Percentiles rank a stretch among this genome's conserved stretches.
Evolutionary conservation across 192 early-diverging fungal species (phyloP).

Genomic region (Lobosporangium transversale): DNA sequence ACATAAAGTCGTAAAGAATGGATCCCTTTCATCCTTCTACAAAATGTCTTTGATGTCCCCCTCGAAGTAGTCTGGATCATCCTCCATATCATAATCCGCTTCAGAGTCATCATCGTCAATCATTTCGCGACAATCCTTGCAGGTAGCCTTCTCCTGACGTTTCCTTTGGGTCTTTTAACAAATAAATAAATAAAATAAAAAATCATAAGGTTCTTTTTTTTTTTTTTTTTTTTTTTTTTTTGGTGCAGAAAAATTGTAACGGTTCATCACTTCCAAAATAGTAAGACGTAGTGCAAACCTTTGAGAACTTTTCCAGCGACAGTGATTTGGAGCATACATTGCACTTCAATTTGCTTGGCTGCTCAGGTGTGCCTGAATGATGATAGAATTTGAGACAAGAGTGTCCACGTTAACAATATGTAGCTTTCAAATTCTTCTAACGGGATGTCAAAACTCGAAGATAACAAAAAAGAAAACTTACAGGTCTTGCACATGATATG

Average conservation of each 20-base stretch:
- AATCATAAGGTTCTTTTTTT: neutral
- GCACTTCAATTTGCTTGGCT: conserved; percentile 19
- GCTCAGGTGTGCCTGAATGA: conserved; percentile 28
- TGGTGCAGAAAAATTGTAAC: too few relatives aligned
- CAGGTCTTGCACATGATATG: conserved; percentile 41
- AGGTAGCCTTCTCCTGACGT: conserved; percentile 29
- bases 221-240: too few relatives aligned
- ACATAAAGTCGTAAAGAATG: too few relatives aligned
- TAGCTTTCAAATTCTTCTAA: neutral
- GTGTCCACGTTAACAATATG: neutral
- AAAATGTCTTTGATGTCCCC: conserved; percentile 39
- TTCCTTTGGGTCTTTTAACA: conserved; percentile 27
- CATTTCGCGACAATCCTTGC: conserved; percentile 30
- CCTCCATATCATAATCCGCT: conserved; percentile 29
- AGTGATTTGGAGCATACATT: conserved; percentile 16
- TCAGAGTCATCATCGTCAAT: conserved; percentile 42
- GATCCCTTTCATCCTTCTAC: too few relatives aligned
- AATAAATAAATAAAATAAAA: neutral
- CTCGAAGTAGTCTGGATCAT: conserved; percentile 29
- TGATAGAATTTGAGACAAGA: neutral
- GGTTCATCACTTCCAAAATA: too few relatives aligned
- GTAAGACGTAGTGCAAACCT: conserved; percentile 13
- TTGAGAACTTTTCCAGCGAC: conserved; percentile 21
- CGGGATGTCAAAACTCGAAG: neutral
- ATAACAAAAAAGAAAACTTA: conserved; percentile 3